Base-by-base conservation (phyloP, 495 filamentous ascomycete species). In the Chaetomidium leptoderma region DNA sequence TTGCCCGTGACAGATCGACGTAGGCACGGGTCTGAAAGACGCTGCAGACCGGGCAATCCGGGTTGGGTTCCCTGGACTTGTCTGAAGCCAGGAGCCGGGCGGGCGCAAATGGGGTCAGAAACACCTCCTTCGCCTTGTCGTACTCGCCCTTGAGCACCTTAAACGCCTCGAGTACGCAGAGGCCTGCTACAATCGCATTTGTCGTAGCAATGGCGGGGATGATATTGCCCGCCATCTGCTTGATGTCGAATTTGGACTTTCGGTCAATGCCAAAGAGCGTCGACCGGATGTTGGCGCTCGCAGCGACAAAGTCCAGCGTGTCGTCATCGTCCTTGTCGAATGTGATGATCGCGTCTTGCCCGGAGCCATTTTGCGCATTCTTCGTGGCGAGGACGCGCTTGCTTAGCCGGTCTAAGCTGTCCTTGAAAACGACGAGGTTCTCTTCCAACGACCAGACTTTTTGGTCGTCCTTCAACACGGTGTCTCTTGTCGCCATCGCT, bases 181-280 rank as follows among this genome's bases (percentile, higher is more conserved):
- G 79, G 14, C 89, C 86, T 13, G 93, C 93, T 5, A 92, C 93
- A 72, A 97, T 95, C 13, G 95, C 93, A 69, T 99, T 99, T 0
- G 93, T 97, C 0, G 93, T 99, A 2, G 93, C 93, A 69, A 99
- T 99, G 3, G 93, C 95, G 0, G 93, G 93, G 55, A 99, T 97
- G 65, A 99, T 99, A 64, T 97, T 97, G 50, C 93, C 93, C 24
- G 93, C 93, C 91, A 97, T 99, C 73, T 97, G 90, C 70, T 99
- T 99, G 63, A 92, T 92, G 67, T 97, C 91, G 59, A 97, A 99
- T 53, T 96, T 91, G 6, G 91, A 95, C 65, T 88, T 90, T 8
- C 76, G 71, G 59, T 93, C 89, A 49, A 99, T 95, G 45, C 84
- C 87, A 65, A 97, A 99, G 11, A 93, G 74, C 17, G 81, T 78